These are phyloP conservation scores for Pichia ethanolica DNA, from an alignment of 805 yeast species.

Conservation along the genomic window DNA sequence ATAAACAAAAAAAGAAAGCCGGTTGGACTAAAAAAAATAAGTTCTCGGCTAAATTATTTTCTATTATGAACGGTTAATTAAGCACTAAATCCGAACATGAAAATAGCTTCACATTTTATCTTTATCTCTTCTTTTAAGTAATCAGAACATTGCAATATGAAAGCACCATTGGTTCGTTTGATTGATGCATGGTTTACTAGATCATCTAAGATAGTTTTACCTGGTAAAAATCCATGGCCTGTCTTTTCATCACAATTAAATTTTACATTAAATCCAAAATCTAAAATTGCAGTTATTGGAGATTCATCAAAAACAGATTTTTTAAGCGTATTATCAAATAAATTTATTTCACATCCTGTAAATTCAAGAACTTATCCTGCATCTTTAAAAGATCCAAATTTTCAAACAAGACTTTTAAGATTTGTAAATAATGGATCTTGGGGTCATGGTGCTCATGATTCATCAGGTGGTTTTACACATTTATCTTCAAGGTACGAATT, in stretches of 20 bases:
- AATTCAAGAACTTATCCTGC: constrained; percentile 49
- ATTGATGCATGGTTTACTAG: constrained; percentile 12
- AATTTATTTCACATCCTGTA: constrained; percentile 45
- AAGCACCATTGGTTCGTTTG: constrained; percentile 1
- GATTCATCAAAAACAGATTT: constrained; percentile 44
- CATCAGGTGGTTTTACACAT: constrained; percentile 51
- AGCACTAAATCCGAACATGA: too few relatives aligned
- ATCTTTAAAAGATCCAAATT: constrained; percentile 35
- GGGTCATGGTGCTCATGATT: constrained; percentile 31
- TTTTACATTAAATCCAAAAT: constrained; percentile 31
- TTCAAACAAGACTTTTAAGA: constrained; percentile 34
- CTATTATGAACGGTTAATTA: too few relatives aligned
- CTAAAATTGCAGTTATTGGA: constrained; percentile 52
- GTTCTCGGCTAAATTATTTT: too few relatives aligned
- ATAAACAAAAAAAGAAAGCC: too few relatives aligned
- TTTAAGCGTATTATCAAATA: constrained; percentile 49
- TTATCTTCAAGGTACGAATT: constrained; percentile 85
- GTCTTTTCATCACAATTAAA: constrained; percentile 36
- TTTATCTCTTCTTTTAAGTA: too few relatives aligned
- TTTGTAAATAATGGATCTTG: constrained; percentile 30
- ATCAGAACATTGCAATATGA: not conserved
- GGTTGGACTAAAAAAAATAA: too few relatives aligned
- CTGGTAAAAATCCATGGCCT: not conserved
- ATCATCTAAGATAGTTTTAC: not conserved
- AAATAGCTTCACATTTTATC: too few relatives aligned